phyloP scores from a whole-genome alignment of 306 rosid genomes.

The Prinsepia uniflora region DNA sequence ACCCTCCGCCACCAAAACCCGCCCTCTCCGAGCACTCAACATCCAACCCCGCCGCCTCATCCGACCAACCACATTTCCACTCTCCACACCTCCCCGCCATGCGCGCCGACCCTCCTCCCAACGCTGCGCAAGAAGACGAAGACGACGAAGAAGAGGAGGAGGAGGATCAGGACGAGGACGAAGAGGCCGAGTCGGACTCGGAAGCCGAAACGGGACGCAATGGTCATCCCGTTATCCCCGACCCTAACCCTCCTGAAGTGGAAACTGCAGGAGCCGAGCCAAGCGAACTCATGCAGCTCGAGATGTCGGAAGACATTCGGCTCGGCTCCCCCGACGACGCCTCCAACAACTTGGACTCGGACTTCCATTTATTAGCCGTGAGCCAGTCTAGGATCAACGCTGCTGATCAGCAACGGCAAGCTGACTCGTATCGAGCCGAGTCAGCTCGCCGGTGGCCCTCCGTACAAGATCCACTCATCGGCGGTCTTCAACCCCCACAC shows the following conservation, averaged over 20 bases:
- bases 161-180: constrained; percentile 38
- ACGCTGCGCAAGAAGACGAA: constrained; percentile 27
- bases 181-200: constrained; percentile 44
- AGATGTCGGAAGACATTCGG: constrained; percentile 76
- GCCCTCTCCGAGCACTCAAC: constrained; percentile 88
- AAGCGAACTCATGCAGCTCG: constrained; percentile 77
- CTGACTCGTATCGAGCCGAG: constrained; percentile 34
- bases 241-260: not conserved
- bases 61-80: constrained; percentile 38
- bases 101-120: constrained; percentile 25
- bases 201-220: constrained; percentile 45
- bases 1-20: constrained; percentile 59
- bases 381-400: constrained; percentile 28
- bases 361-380: constrained; percentile 56
- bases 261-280: constrained; percentile 32
- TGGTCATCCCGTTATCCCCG: not conserved
- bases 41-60: constrained; percentile 67
- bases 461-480: constrained; percentile 15
- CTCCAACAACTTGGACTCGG: constrained; percentile 65
- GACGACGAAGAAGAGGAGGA: constrained; percentile 38
- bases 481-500: constrained; percentile 33
- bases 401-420: constrained; percentile 17
- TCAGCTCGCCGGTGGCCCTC: constrained; percentile 42
- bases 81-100: constrained; percentile 32
- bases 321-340: constrained; percentile 82